Percentiles rank a stretch among this genome's conserved stretches.
These are phyloP conservation scores for Clathrospora elynae DNA, from an alignment of 2,329 filamentous ascomycete species.

Conservation along the genomic window DNA sequence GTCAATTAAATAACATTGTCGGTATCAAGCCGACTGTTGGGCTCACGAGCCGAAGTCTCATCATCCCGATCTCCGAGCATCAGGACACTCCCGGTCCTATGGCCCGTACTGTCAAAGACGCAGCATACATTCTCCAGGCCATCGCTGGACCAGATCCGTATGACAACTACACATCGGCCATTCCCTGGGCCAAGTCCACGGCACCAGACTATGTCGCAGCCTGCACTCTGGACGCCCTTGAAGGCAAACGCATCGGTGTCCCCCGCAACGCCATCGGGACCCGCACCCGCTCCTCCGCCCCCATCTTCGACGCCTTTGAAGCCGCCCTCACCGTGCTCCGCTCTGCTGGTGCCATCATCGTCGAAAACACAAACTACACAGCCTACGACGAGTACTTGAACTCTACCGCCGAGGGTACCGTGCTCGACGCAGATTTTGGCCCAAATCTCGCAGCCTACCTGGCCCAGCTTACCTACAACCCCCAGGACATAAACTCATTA, in stretches of 20 bases:
- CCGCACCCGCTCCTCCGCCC: conserved; percentile 37
- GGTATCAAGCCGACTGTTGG: conserved; percentile 68
- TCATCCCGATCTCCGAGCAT: conserved; percentile 67
- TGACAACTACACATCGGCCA: conserved; percentile 64
- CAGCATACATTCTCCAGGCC: conserved; percentile 61
- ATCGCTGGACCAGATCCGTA: conserved; percentile 61
- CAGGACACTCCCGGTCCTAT: conserved; percentile 64
- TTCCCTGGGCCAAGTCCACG: conserved; percentile 53
- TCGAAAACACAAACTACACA: conserved; percentile 65
- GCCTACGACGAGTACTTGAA: conserved; percentile 54
- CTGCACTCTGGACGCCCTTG: conserved; percentile 59
- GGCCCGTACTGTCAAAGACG: conserved; percentile 63
- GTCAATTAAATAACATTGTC: conserved; percentile 63
- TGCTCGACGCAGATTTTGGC: conserved; percentile 65
- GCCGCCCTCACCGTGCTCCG: conserved; percentile 58
- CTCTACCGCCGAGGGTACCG: conserved; percentile 50
- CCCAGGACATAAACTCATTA: conserved; percentile 59
- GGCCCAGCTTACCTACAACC: conserved; percentile 61
- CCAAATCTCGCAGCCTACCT: conserved; percentile 64
- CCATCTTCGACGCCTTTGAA: conserved; percentile 61
- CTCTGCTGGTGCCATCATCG: conserved; percentile 63
- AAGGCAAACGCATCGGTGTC: conserved; percentile 67
- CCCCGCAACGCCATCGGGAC: conserved; percentile 62
- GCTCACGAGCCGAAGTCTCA: conserved; percentile 64
- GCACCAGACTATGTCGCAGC: conserved; percentile 64